Evolutionary conservation across 371 early-diverging fungal genomes (phyloP), one percentile per base, ranked within the genome.

Genomic region (Apophysomyces ossiformis): DNA sequence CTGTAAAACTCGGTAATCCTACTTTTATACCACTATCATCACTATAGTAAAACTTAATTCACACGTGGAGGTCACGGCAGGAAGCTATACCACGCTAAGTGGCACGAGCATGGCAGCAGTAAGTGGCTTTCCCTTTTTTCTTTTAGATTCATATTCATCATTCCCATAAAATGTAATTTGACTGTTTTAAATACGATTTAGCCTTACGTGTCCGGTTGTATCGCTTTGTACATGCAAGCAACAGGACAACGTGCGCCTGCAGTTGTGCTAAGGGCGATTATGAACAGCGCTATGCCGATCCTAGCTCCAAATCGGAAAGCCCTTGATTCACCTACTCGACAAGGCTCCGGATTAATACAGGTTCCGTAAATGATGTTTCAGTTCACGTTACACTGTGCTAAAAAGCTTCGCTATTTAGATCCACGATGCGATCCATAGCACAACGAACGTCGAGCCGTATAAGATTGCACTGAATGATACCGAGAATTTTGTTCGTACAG

Each of bases 71-170:
- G 35, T 21, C 9, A 4, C 12, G 13, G 4, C 21, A 65, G 70
- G 70, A 6, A 26, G 57, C 4, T 70, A 70, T 57, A 35, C 43
- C 13, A 66, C 54, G 16, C 47, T 70, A 63, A 70, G 66, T 46
- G 70, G 70, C 3, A 70, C 70, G 21, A 66, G 70, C 47, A 70
- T 70, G 70, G 66, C 66, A 39, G 54, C 70, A 13, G 70, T 70
- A 63, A 70, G 62, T 6, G 21, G 11, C 8, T 50, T 16, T 50
- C 21, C 13, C 2, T 41, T 41, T 41, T 41, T 41, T 41, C 13
- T 41, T 41, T 41, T 41, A 11, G 8, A 1, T 41, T 41, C 5
- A 13, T 41, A 3, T 26, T 26, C 32, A 26, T 26, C 32, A 26
- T 26, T 26, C 32, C 32, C 2, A 0, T 1, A 3, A 26, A 26